phyloP scores from a whole-genome alignment of 2,329 filamentous ascomycete genomes.

The Diaporthe caulivora region DNA sequence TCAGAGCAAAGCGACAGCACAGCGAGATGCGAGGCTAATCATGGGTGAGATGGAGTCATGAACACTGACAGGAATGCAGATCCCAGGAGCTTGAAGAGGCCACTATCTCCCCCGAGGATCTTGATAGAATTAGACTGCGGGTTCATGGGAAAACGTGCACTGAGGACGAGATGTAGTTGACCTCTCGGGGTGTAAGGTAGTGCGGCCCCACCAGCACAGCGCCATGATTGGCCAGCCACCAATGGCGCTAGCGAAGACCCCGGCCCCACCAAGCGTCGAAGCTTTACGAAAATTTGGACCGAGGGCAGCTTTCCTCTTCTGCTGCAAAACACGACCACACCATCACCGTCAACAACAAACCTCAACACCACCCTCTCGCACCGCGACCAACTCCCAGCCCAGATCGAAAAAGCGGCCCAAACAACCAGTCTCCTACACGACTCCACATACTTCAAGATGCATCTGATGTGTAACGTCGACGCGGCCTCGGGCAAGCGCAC shows the following conservation, averaged over 20 bases:
- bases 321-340: background rate
- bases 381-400: background rate
- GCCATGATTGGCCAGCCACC: background rate
- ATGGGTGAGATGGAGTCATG: too few relatives aligned
- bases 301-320: background rate
- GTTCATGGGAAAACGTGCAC: too few relatives aligned
- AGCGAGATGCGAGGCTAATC: too few relatives aligned
- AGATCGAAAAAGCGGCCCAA: background rate
- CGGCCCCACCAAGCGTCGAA: background rate
- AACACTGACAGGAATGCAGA: too few relatives aligned
- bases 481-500: constrained; percentile 80
- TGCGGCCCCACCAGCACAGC: background rate
- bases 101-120: too few relatives aligned
- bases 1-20: too few relatives aligned
- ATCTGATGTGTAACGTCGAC: constrained; percentile 87
- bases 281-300: constrained; percentile 30
- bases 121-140: too few relatives aligned
- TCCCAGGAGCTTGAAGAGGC: too few relatives aligned
- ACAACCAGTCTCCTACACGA: background rate
- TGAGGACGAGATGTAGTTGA: too few relatives aligned
- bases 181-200: background rate
- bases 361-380: background rate
- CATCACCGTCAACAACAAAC: background rate
- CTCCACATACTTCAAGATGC: constrained; percentile 57
- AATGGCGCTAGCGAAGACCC: background rate